Evolutionary conservation across 805 yeast species (phyloP), one percentile per base, ranked within the genome.

Genomic region (Spathaspora arborariae): DNA sequence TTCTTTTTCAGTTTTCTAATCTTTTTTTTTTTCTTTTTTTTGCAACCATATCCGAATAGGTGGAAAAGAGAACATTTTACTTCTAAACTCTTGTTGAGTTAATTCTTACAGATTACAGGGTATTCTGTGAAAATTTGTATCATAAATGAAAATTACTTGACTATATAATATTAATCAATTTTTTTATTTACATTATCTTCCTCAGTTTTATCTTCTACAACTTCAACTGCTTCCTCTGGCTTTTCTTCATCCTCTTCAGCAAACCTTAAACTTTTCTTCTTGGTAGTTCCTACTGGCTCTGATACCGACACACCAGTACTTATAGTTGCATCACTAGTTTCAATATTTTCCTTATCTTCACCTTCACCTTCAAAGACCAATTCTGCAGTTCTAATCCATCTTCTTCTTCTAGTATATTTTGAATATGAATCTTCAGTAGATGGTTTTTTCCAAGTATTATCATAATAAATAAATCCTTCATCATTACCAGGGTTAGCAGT

Each of bases 301-400:
- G 5, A 34, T 5, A 6, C 34, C 2, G 49, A 45, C 9, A 34
- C 18, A 16, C 35, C 47, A 18, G 45, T 40, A 2, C 35, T n/a
- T n/a, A n/a, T 34, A 19, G 45, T 37, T 15, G 50, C 19, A 20
- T 24, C 30, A 15, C 6, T 20, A n/a, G 18, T 21, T 3, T 11
- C 26, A 6, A 27, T 38, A 16, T 26, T 42, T 13, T 21, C 43
- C 5, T 20, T 35, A 4, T 36, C 5, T 22, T 18, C 40, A 16
- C 16, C 37, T 8, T 22, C 38, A 13, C 45, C 40, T 38, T 56
- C 58, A 45, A 70, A 67, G 4, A 86, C 83, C 54, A 90, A 73
- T 63, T 88, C 96, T 0, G 99, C 99, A 1, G 96, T 88, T 53
- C 99, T 79, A 13, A 92, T 80, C 99, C 99, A 92, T 61, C 97